Evolutionary conservation across 2,329 filamentous ascomycete genomes (phyloP).

Genomic region (Dactylellina haptotyla): DNA sequence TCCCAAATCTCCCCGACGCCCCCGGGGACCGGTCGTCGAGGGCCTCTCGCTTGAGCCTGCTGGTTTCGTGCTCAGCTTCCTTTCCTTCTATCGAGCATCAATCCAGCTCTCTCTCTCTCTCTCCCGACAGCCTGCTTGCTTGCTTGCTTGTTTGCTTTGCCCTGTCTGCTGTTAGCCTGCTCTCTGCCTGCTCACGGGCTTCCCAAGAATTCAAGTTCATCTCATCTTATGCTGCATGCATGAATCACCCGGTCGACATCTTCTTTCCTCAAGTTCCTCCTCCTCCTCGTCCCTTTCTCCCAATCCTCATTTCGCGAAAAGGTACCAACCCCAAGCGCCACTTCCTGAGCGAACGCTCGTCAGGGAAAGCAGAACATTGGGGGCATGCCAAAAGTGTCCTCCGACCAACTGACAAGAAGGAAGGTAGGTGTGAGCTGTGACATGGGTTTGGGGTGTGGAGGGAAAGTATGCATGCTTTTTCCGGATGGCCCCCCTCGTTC

Average conservation of each 20-base stretch:
- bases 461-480: constrained; percentile 26
- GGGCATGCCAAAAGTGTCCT: constrained; percentile 22
- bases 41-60: constrained; percentile 39
- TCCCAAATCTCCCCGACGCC: constrained; percentile 2
- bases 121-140: neutral
- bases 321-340: neutral
- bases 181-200: too few species aligned
- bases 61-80: too few species aligned
- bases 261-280: neutral
- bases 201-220: constrained; percentile 13
- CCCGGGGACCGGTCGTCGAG: neutral
- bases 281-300: neutral
- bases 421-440: constrained; percentile 36
- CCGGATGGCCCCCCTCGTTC: constrained; percentile 7
- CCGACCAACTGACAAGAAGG: constrained; percentile 29
- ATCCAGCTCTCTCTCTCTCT: constrained; percentile 1
- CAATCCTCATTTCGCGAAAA: neutral
- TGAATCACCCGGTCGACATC: constrained; percentile 1
- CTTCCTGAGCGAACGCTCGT: neutral
- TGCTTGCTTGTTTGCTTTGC: too few species aligned
- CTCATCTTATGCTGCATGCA: constrained; percentile 45
- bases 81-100: neutral
- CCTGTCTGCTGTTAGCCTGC: too few species aligned
- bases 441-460: constrained; percentile 39
- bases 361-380: neutral